Conservation (phyloP, 2,329 filamentous ascomycete genomes). For the Decorospora gaudefroyi region DNA sequence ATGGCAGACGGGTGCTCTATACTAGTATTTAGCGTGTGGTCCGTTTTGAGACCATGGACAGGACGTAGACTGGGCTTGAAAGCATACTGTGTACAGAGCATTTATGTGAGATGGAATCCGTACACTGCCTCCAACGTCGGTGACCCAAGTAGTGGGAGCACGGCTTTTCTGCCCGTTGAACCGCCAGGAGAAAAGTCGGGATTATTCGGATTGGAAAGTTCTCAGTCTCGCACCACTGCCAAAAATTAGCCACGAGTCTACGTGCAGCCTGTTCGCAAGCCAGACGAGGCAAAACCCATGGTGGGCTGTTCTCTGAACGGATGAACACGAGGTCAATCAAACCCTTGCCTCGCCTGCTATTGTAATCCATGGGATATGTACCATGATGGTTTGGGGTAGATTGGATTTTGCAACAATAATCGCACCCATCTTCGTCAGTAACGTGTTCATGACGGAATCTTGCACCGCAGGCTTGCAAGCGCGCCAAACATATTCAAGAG, state of each 20-base stretch:
- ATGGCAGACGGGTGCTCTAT: slow-evolving; percentile 62
- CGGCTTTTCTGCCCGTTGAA: slow-evolving; percentile 64
- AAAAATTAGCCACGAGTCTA: background rate
- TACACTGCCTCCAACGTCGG: slow-evolving; percentile 62
- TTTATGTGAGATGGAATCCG: slow-evolving; percentile 65
- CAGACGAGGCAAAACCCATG: too few relatives aligned
- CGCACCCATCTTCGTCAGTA: slow-evolving; percentile 59
- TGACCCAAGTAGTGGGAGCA: slow-evolving; percentile 63
- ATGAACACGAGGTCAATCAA: too few relatives aligned
- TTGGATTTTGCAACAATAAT: slow-evolving; percentile 57
- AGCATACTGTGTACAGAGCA: slow-evolving; percentile 60
- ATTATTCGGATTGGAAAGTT: slow-evolving; percentile 66
- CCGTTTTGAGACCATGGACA: too few relatives aligned
- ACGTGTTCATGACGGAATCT: slow-evolving; percentile 60
- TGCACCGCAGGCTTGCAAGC: slow-evolving; percentile 57
- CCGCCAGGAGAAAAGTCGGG: slow-evolving; percentile 60
- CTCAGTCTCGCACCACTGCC: slow-evolving; percentile 63
- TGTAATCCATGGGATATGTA: too few relatives aligned
- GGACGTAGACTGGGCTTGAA: slow-evolving; percentile 53
- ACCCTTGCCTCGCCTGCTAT: too few relatives aligned
- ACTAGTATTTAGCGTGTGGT: too few relatives aligned
- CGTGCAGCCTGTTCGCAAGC: background rate
- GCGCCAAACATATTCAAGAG: slow-evolving; percentile 67
- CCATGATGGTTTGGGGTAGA: slow-evolving; percentile 62
- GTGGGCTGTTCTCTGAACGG: too few relatives aligned